phyloP scores from a whole-genome alignment of 2,329 filamentous ascomycete genomes.

The Parastagonospora avenae region DNA sequence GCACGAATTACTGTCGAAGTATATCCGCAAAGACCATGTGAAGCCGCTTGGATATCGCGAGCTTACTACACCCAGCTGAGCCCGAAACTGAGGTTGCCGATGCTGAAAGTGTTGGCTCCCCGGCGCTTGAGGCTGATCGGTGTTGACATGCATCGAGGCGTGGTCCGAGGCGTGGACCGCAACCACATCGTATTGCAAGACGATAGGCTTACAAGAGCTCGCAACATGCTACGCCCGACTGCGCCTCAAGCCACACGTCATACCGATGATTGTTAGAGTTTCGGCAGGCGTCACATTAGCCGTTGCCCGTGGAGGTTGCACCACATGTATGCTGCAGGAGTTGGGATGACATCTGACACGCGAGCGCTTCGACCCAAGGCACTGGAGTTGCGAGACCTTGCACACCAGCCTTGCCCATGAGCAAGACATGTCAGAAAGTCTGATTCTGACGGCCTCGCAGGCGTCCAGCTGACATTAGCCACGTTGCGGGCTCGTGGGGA shows the following conservation, averaged over 20 bases:
- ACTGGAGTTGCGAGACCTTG: slow-evolving; percentile 13
- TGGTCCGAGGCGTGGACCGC: background rate
- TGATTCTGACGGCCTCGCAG: no score
- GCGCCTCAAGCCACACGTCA: slow-evolving; percentile 4
- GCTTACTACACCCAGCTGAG: background rate
- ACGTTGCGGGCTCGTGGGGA: no score
- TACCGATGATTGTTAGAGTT: slow-evolving; percentile 1
- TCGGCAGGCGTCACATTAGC: slow-evolving; percentile 7
- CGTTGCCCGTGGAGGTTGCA: slow-evolving; percentile 10
- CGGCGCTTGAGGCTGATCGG: slow-evolving; percentile 7
- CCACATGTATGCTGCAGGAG: slow-evolving; percentile 8
- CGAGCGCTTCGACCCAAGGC: slow-evolving; percentile 17
- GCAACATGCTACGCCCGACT: background rate
- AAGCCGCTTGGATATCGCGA: background rate
- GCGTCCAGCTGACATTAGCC: no score
- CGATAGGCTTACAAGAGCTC: background rate
- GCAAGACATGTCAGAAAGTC: background rate
- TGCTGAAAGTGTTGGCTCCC: slow-evolving; percentile 2
- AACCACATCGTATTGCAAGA: background rate
- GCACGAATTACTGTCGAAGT: background rate
- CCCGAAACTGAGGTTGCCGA: slow-evolving; percentile 4
- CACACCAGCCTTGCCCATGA: slow-evolving; percentile 21
- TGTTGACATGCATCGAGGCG: slow-evolving; percentile 3
- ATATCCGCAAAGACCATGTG: background rate
- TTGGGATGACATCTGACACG: slow-evolving; percentile 8